Conservation (phyloP, 352 stramenopile species). For the Sclerospora graminicola region DNA sequence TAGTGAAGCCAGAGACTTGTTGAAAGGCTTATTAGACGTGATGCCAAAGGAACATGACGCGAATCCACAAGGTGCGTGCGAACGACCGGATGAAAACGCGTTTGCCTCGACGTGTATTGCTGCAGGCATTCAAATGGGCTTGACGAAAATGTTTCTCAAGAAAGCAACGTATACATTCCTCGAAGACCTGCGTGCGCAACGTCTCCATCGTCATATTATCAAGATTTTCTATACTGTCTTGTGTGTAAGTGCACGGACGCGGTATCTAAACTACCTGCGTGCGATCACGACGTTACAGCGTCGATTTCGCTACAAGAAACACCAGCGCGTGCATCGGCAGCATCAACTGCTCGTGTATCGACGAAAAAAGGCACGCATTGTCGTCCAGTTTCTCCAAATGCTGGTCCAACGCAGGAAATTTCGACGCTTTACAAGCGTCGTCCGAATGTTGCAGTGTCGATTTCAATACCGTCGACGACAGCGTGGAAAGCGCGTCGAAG, state of each 20-base stretch:
- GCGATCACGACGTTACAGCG: conserved; percentile 46
- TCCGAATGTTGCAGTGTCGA: conserved; percentile 60
- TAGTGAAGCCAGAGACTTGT: conserved; percentile 54
- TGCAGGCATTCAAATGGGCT: conserved; percentile 86
- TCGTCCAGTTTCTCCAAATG: conserved; percentile 54
- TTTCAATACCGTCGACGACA: conserved; percentile 43
- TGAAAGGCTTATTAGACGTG: conserved; percentile 85
- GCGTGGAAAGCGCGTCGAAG: conserved; percentile 14
- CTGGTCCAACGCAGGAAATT: conserved; percentile 45
- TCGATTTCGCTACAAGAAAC: conserved; percentile 49
- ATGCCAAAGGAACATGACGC: conserved; percentile 82
- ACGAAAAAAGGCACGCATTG: conserved; percentile 28
- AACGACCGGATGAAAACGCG: conserved; percentile 56
- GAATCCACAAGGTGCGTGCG: conserved; percentile 64
- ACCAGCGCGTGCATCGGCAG: conserved; percentile 17
- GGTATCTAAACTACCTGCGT: conserved; percentile 49
- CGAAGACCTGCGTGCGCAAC: conserved; percentile 75
- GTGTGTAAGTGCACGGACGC: conserved; percentile 38
- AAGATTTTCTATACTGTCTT: conserved; percentile 64
- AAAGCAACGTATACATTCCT: conserved; percentile 86
- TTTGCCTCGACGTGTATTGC: conserved; percentile 51
- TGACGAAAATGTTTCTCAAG: conserved; percentile 94
- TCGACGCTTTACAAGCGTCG: conserved; percentile 30
- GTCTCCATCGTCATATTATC: conserved; percentile 58
- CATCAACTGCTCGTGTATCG: conserved; percentile 28